Percentiles rank a stretch among this genome's conserved stretches.
Conservation (phyloP, 495 filamentous ascomycete species). For the Barbatosphaeria neglecta region DNA sequence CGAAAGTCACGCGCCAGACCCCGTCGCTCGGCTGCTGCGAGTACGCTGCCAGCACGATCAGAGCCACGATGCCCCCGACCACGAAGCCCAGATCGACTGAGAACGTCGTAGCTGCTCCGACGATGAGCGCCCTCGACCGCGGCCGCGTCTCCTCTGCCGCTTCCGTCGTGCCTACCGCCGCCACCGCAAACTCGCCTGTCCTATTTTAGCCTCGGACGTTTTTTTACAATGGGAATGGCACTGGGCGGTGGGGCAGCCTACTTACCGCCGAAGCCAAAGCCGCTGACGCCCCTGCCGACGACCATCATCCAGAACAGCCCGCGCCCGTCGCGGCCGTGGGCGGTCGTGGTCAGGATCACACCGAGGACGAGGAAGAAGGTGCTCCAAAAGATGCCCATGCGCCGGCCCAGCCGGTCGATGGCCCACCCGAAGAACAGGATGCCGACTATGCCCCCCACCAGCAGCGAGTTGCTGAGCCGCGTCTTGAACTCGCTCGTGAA, state of each 20-base stretch:
- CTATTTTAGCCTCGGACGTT: no score
- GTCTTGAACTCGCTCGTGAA: constrained; percentile 2
- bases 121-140: constrained; percentile 27
- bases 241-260: not conserved
- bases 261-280: constrained; percentile 37
- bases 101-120: constrained; percentile 44
- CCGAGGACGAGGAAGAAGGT: constrained; percentile 42
- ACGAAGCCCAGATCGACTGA: constrained; percentile 39
- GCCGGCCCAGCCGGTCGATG: constrained; percentile 43
- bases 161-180: constrained; percentile 36
- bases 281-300: constrained; percentile 38
- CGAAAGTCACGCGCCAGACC: constrained; percentile 41
- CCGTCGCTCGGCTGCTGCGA: constrained; percentile 27
- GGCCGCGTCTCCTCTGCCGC: constrained; percentile 27
- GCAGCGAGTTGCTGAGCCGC: constrained; percentile 36
- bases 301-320: constrained; percentile 49
- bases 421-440: constrained; percentile 38
- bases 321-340: constrained; percentile 31
- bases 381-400: constrained; percentile 38
- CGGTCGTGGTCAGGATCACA: constrained; percentile 37
- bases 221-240: no score
- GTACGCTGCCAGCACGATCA: constrained; percentile 35
- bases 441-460: constrained; percentile 43
- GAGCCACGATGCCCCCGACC: constrained; percentile 34
- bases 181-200: constrained; percentile 28